These are phyloP conservation scores for Sporothrix pallida DNA, from an alignment of 2,329 filamentous ascomycete genomes.

Conservation along the genomic window DNA sequence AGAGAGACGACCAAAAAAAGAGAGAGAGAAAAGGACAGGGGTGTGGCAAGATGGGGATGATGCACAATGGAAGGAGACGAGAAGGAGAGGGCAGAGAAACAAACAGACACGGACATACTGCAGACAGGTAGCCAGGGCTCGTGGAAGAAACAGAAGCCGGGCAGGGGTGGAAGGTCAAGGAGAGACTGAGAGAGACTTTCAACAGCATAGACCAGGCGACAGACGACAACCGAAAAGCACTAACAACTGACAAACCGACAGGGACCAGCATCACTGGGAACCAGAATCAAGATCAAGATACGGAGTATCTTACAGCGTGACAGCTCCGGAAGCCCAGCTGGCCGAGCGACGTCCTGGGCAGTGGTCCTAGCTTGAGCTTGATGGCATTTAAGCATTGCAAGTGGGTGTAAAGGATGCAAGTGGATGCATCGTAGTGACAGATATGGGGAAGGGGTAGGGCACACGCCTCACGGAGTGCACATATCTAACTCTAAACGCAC, in stretches of 20 bases:
- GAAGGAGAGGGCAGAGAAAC: constrained; percentile 22
- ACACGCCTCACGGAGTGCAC: too few species aligned
- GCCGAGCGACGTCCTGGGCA: constrained; percentile 16
- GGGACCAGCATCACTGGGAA: not conserved
- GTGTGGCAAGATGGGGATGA: constrained; percentile 3
- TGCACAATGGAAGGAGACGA: not conserved
- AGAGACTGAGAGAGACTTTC: not conserved
- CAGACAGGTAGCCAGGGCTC: constrained; percentile 5
- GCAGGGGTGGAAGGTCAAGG: not conserved
- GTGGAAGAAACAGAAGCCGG: constrained; percentile 26
- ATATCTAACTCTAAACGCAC: too few species aligned
- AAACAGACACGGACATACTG: constrained; percentile 24
- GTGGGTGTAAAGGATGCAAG: not conserved
- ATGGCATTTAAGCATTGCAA: constrained; percentile 16
- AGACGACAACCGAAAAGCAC: not conserved
- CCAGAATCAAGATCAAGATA: not conserved
- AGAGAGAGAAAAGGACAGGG: not conserved
- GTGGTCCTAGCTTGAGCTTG: not conserved
- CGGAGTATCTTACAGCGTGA: not conserved
- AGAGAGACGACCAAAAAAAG: not conserved
- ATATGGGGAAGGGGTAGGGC: constrained; percentile 7
- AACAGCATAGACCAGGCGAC: constrained; percentile 18
- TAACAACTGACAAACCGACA: not conserved
- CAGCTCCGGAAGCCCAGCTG: constrained; percentile 28
- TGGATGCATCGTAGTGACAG: not conserved